Conservation (phyloP, 192 early-diverging fungal genomes). For the Backusella mclennaniae region DNA sequence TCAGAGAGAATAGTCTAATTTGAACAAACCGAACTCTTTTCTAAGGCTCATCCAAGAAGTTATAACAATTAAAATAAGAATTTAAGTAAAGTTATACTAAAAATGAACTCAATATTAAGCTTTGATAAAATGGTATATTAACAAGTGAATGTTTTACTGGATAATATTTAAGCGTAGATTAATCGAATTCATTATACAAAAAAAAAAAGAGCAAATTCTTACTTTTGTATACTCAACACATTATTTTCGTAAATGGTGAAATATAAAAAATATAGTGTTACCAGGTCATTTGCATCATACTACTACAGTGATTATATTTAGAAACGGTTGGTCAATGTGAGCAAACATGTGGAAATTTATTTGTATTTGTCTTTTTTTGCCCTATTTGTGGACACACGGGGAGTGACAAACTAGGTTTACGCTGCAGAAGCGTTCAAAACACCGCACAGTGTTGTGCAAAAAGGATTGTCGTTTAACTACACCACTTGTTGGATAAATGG, state of each 20-base stretch:
- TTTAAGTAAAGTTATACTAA: no score
- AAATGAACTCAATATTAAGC: no score
- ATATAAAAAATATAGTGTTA: neutral
- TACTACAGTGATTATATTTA: neutral
- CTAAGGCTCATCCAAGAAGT: no score
- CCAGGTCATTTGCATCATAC: neutral
- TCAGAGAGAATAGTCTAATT: no score
- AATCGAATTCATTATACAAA: neutral
- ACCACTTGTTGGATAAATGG: no score
- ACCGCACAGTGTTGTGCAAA: no score
- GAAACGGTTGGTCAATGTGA: neutral
- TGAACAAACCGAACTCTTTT: no score
- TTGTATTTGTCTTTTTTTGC: neutral
- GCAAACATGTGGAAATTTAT: neutral
- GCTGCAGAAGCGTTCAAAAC: no score
- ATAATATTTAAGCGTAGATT: neutral
- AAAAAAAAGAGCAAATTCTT: neutral
- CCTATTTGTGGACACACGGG: neutral
- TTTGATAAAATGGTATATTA: neutral
- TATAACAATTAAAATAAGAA: no score
- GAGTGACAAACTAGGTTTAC: no score
- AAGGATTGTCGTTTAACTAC: no score
- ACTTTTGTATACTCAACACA: no score
- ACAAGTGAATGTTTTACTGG: neutral
- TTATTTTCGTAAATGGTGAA: neutral